These are phyloP conservation scores for Cymbopogon flexuosus DNA, from an alignment of 202 grass and related monocot genomes.

Conservation along the genomic window DNA sequence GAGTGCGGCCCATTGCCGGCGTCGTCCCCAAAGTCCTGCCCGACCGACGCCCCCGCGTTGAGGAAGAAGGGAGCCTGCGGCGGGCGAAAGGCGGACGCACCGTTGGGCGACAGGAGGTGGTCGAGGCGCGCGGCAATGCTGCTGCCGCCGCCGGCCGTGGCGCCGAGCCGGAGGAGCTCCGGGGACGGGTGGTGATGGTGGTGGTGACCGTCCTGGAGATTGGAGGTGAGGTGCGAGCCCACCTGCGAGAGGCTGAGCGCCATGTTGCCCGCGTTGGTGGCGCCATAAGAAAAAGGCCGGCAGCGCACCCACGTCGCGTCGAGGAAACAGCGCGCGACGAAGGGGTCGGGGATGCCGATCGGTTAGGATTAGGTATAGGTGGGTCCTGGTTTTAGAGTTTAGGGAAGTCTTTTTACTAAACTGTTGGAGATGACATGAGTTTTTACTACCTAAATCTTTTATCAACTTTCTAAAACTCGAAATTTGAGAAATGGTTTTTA, in stretches of 20 bases:
- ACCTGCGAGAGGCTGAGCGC: constrained; percentile 68
- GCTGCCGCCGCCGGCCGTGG: constrained; percentile 22
- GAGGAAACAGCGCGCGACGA: too few relatives aligned
- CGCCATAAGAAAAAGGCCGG: constrained; percentile 69
- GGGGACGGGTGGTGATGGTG: constrained; percentile 46
- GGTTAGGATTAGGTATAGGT: too few relatives aligned
- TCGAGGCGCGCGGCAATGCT: constrained; percentile 55
- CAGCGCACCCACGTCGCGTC: too few relatives aligned
- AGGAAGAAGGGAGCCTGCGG: constrained; percentile 60
- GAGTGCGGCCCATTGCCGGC: constrained; percentile 29
- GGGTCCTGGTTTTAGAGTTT: too few relatives aligned
- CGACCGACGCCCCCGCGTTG: constrained; percentile 25
- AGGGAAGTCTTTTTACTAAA: too few relatives aligned
- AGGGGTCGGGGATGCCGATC: too few relatives aligned
- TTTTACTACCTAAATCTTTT: too few relatives aligned
- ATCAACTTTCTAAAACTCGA: too few relatives aligned
- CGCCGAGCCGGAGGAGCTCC: constrained; percentile 64
- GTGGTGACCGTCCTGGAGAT: constrained; percentile 37
- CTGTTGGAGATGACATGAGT: too few relatives aligned
- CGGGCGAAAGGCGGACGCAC: constrained; percentile 49
- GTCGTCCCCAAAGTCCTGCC: constrained; percentile 55
- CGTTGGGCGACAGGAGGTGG: constrained; percentile 60
- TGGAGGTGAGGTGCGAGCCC: constrained; percentile 50
- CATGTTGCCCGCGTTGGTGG: constrained; percentile 56
- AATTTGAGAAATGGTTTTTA: too few relatives aligned